Evolutionary conservation across 805 yeast genomes (phyloP).

Genomic region (Teunomyces stri): DNA sequence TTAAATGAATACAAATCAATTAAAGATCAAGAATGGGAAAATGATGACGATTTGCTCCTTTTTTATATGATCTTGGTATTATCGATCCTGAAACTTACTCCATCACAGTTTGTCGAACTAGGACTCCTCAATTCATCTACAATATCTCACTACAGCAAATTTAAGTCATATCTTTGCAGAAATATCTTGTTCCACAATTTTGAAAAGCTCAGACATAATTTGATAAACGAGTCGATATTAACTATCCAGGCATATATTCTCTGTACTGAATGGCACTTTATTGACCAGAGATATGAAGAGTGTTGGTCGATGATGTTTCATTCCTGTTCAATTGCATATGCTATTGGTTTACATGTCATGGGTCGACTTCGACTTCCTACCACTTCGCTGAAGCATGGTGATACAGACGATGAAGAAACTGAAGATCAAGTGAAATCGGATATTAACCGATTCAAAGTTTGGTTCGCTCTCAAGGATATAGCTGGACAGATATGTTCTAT

Average conservation of each 20-base stretch:
- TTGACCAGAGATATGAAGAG: constrained; percentile 48
- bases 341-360: constrained; percentile 51
- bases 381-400: background rate
- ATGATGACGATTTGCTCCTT: constrained; percentile 48
- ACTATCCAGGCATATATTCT: constrained; percentile 49
- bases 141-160: constrained; percentile 18
- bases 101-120: constrained; percentile 23
- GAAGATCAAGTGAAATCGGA: constrained; percentile 37
- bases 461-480: constrained; percentile 49
- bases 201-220: constrained; percentile 45
- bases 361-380: constrained; percentile 20
- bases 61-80: constrained; percentile 44
- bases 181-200: constrained; percentile 38
- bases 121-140: constrained; percentile 16
- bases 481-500: constrained; percentile 51
- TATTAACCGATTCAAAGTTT: constrained; percentile 40
- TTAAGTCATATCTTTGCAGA: constrained; percentile 15
- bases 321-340: constrained; percentile 48
- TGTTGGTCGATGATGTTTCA: constrained; percentile 53
- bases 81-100: constrained; percentile 35
- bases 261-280: constrained; percentile 51
- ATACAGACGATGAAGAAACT: constrained; percentile 21
- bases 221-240: constrained; percentile 46
- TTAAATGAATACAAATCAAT: constrained; percentile 32
- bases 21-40: constrained; percentile 41